Evolutionary conservation across 805 yeast species (phyloP).

Genomic region (Schizosaccharomyces osmophilus): DNA sequence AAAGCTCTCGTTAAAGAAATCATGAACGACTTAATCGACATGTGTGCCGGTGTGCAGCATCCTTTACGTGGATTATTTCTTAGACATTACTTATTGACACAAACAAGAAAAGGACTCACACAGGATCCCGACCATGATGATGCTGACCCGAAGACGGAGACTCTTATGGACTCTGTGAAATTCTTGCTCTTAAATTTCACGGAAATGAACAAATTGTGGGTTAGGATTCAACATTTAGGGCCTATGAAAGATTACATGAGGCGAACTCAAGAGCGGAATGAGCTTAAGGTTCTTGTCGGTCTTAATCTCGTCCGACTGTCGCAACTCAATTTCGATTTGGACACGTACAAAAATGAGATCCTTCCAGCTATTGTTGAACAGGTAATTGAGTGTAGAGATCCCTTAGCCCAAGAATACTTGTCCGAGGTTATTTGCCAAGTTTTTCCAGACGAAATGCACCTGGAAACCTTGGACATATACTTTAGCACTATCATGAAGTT

Average conservation of each 20-base stretch:
- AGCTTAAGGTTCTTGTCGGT: constrained; percentile 76
- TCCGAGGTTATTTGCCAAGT: constrained; percentile 81
- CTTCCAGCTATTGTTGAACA: constrained; percentile 71
- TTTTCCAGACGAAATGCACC: constrained; percentile 79
- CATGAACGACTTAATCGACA: constrained; percentile 87
- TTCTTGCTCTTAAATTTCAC: constrained; percentile 70
- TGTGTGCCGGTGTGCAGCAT: constrained; percentile 91
- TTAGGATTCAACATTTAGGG: constrained; percentile 84
- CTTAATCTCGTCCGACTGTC: constrained; percentile 73
- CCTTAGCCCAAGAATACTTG: constrained; percentile 74
- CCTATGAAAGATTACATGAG: constrained; percentile 58
- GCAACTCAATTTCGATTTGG: constrained; percentile 45
- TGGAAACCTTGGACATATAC: constrained; percentile 42
- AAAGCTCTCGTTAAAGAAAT: constrained; percentile 67
- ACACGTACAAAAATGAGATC: constrained; percentile 17
- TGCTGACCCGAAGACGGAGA: constrained; percentile 9
- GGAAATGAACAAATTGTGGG: constrained; percentile 97
- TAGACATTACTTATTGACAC: constrained; percentile 67
- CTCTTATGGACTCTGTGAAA: constrained; percentile 42
- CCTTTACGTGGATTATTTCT: constrained; percentile 72
- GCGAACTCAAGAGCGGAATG: constrained; percentile 58
- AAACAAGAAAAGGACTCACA: constrained; percentile 29
- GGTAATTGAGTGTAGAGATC: constrained; percentile 75
- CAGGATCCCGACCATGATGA: constrained; percentile 14
- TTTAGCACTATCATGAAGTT: constrained; percentile 41